Conservation (phyloP, 805 yeast species). For the Metschnikowia henanensis region DNA sequence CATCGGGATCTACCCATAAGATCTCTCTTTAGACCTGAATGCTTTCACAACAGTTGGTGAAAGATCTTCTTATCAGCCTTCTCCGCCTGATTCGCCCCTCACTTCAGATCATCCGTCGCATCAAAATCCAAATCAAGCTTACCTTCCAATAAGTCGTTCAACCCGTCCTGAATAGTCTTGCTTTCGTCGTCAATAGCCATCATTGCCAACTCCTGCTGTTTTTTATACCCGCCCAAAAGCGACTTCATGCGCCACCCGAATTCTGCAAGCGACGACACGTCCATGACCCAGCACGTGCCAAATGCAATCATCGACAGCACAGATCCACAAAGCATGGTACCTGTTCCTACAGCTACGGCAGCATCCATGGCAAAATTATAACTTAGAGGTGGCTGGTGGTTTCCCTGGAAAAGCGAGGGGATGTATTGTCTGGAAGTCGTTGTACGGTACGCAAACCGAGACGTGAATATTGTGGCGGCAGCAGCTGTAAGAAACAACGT, state of each 20-base stretch:
- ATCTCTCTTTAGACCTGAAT: too few species aligned
- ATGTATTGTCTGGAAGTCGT: slow-evolving; percentile 69
- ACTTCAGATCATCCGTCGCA: too few species aligned
- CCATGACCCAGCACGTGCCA: slow-evolving; percentile 80
- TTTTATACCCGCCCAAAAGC: slow-evolving; percentile 66
- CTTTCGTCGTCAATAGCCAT: slow-evolving; percentile 62
- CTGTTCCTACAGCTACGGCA: slow-evolving; percentile 78
- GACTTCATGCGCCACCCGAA: slow-evolving; percentile 69
- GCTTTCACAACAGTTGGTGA: too few species aligned
- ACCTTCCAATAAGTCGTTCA: slow-evolving; percentile 50
- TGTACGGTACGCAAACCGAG: slow-evolving; percentile 74
- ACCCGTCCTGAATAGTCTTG: slow-evolving; percentile 52
- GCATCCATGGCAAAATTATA: slow-evolving; percentile 82
- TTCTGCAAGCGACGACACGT: slow-evolving; percentile 66
- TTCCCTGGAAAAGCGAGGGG: slow-evolving; percentile 79
- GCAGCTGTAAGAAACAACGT: slow-evolving; percentile 71
- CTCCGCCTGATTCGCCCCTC: too few species aligned
- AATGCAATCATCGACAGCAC: slow-evolving; percentile 70
- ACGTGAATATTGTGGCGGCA: slow-evolving; percentile 65
- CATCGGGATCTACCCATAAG: too few species aligned
- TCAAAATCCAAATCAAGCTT: slow-evolving; percentile 21
- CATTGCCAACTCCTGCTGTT: slow-evolving; percentile 45
- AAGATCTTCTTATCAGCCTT: too few species aligned
- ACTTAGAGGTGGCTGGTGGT: slow-evolving; percentile 75
- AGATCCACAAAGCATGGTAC: slow-evolving; percentile 72